These are phyloP conservation scores for Xylariales sp. DNA, from an alignment of 2,329 filamentous ascomycete species.

Conservation along the genomic window DNA sequence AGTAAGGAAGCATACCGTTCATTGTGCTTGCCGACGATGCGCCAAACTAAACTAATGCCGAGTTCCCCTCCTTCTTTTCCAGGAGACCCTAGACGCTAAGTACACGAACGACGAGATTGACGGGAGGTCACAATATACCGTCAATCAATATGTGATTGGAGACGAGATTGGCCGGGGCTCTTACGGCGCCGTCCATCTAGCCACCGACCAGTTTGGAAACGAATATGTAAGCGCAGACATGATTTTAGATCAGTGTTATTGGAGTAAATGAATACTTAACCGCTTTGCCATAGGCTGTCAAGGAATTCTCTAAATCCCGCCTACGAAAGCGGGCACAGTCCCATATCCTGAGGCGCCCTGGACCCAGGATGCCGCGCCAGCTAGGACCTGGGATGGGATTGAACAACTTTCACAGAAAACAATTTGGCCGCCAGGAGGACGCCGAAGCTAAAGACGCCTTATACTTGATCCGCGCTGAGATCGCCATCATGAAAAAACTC, in stretches of 20 bases:
- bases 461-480: constrained; percentile 92
- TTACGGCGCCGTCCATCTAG: constrained; percentile 92
- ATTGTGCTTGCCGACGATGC: constrained; percentile 3
- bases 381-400: constrained; percentile 47
- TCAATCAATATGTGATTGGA: constrained; percentile 95
- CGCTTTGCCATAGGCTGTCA: constrained; percentile 76
- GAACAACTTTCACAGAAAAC: constrained; percentile 45
- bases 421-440: constrained; percentile 57
- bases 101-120: constrained; percentile 88
- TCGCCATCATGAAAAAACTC: constrained; percentile 99
- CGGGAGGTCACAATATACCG: constrained; percentile 79
- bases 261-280: constrained; percentile 18
- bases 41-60: constrained; percentile 23
- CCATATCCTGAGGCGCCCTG: constrained; percentile 74
- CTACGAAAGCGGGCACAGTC: constrained; percentile 91
- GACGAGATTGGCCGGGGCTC: constrained; percentile 97
- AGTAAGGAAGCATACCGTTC: constrained; percentile 52
- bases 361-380: constrained; percentile 57
- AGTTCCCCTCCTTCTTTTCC: constrained; percentile 27
- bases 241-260: not conserved
- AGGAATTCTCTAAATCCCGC: constrained; percentile 95
- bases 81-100: constrained; percentile 92
- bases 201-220: constrained; percentile 86
- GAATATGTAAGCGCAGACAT: constrained; percentile 79
- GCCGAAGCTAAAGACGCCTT: constrained; percentile 77